Conservation (phyloP, 2,329 filamentous ascomycete genomes). For the Phoma sp. region DNA sequence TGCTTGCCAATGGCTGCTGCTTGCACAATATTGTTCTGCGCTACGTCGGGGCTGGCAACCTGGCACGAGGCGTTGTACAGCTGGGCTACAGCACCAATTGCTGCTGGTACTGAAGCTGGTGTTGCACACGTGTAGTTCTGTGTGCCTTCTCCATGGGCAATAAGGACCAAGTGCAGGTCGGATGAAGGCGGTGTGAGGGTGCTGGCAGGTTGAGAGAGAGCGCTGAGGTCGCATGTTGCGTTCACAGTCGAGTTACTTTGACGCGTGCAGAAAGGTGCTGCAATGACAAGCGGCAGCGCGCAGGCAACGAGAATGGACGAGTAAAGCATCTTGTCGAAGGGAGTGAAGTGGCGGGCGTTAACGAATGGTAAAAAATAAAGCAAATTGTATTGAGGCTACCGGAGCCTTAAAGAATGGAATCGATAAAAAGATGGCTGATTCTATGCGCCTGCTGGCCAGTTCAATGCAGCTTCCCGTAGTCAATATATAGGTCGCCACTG, state of each 20-base stretch:
- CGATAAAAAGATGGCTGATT: conserved; percentile 20
- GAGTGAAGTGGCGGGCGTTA: neutral
- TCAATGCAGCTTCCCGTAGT: conserved; percentile 15
- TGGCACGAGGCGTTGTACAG: conserved; percentile 36
- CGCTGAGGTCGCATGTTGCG: conserved; percentile 32
- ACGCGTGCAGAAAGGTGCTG: conserved; percentile 27
- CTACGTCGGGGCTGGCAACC: conserved; percentile 24
- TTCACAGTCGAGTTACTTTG: conserved; percentile 21
- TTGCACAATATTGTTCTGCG: conserved; percentile 26
- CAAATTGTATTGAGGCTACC: conserved; percentile 34
- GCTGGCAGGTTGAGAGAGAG: conserved; percentile 33
- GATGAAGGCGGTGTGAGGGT: conserved; percentile 32
- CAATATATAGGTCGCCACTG: conserved; percentile 25
- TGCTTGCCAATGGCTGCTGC: conserved; percentile 66
- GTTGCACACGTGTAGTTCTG: conserved; percentile 58
- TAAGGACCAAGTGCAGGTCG: conserved; percentile 48
- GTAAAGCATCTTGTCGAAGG: conserved; percentile 30
- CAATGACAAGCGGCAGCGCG: conserved; percentile 29
- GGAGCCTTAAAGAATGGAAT: conserved; percentile 37
- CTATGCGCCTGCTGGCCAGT: conserved; percentile 9
- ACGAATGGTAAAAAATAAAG: conserved; percentile 3
- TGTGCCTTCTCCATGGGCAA: conserved; percentile 56
- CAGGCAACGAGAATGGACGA: conserved; percentile 27
- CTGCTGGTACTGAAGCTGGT: conserved; percentile 38
- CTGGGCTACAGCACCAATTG: conserved; percentile 52